phyloP scores from a whole-genome alignment of 2,329 filamentous ascomycete genomes.

The Neofusicoccum parvum region DNA sequence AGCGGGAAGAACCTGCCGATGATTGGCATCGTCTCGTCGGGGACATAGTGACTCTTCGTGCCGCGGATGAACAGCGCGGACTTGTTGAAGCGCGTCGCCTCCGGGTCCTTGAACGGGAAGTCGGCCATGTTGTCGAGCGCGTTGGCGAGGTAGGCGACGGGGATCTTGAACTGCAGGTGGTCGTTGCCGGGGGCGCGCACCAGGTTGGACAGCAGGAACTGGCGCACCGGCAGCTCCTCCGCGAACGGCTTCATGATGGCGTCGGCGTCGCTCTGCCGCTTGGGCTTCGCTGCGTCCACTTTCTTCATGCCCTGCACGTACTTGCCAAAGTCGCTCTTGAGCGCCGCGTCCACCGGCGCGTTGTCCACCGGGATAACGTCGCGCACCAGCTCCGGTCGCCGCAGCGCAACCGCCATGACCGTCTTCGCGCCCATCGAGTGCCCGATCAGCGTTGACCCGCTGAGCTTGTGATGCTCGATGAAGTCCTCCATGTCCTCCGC shows the following conservation, averaged over 20 bases:
- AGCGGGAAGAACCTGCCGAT: slow-evolving; percentile 81
- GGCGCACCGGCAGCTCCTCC: slow-evolving; percentile 72
- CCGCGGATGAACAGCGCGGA: slow-evolving; percentile 80
- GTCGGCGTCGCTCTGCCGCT: slow-evolving; percentile 76
- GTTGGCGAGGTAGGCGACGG: slow-evolving; percentile 68
- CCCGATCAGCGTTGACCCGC: slow-evolving; percentile 76
- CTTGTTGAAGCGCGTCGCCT: slow-evolving; percentile 69
- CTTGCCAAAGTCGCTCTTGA: slow-evolving; percentile 73
- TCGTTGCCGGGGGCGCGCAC: slow-evolving; percentile 56
- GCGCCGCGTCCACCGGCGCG: slow-evolving; percentile 77
- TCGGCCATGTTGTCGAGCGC: slow-evolving; percentile 77
- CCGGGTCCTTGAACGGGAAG: slow-evolving; percentile 81
- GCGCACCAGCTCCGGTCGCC: slow-evolving; percentile 65
- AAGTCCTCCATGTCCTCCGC: slow-evolving; percentile 82
- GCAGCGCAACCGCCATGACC: slow-evolving; percentile 83
- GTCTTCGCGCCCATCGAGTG: slow-evolving; percentile 98
- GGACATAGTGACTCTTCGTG: slow-evolving; percentile 75
- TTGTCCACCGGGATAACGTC: slow-evolving; percentile 88
- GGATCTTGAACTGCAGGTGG: slow-evolving; percentile 74
- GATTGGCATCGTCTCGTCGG: slow-evolving; percentile 77
- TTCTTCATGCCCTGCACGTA: slow-evolving; percentile 85
- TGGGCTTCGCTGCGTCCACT: slow-evolving; percentile 70
- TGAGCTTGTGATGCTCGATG: slow-evolving; percentile 70
- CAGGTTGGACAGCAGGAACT: slow-evolving; percentile 90
- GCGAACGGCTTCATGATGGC: slow-evolving; percentile 64